Evolutionary conservation across 2,329 filamentous ascomycete genomes (phyloP).

Genomic region (Cercospora nicotianae): DNA sequence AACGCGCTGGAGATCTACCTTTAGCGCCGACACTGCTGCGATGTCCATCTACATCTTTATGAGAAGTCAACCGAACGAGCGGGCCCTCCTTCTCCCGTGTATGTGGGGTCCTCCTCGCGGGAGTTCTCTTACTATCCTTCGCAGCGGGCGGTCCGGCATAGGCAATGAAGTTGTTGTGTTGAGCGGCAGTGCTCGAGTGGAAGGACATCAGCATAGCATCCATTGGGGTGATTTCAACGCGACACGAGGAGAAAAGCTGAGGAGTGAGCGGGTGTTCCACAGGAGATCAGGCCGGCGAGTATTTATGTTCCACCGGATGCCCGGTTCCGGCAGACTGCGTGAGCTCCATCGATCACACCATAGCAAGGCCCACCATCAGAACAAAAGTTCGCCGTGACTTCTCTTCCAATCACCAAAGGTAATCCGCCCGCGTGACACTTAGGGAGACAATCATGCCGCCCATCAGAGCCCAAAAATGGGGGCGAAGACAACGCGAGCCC

Average conservation of each 20-base stretch:
- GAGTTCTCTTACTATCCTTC: not conserved
- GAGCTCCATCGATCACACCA: not conserved
- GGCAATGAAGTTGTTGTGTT: not conserved
- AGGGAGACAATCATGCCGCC: not conserved
- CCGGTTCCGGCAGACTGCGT: not conserved
- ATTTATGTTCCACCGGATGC: not conserved
- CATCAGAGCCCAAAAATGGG: not conserved
- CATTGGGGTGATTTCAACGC: not conserved
- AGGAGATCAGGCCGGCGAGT: not conserved
- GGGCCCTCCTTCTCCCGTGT: not conserved
- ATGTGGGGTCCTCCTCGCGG: not conserved
- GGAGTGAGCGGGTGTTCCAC: not conserved
- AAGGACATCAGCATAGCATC: not conserved
- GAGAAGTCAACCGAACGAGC: not conserved
- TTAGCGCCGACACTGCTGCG: not conserved
- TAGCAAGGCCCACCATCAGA: not conserved
- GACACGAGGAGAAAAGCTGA: not conserved
- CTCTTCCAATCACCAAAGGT: not conserved
- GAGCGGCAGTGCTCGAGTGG: not conserved
- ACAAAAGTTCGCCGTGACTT: not conserved
- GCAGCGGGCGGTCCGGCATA: not conserved
- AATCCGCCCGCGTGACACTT: not conserved
- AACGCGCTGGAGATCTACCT: not conserved
- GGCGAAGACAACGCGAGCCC: not conserved
- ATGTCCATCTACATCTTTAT: not conserved